Evolutionary conservation across 768 basidiomycete species (phyloP).

Genomic region (Xerocomellus chrysenteron): DNA sequence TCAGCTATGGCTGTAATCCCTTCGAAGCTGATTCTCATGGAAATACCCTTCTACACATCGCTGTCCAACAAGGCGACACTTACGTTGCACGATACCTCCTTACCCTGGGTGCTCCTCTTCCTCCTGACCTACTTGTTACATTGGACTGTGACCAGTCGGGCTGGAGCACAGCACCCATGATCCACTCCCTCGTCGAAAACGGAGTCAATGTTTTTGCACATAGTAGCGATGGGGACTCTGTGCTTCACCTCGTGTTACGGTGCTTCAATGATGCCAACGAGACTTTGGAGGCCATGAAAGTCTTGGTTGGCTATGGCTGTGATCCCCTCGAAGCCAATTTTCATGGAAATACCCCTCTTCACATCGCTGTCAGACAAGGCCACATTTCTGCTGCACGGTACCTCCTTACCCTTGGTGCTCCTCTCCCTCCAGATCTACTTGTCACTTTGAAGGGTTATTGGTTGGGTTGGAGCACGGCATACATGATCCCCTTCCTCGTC

Average conservation of each 20-base stretch:
- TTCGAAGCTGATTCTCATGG: not conserved
- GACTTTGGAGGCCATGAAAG: not conserved
- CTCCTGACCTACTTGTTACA: not conserved
- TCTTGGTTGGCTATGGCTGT: not conserved
- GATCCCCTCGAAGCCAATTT: not conserved
- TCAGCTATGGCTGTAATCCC: no score
- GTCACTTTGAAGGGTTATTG: not conserved
- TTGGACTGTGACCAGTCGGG: accelerated
- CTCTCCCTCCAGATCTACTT: not conserved
- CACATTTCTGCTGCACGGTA: not conserved
- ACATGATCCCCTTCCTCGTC: not conserved
- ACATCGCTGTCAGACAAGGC: not conserved
- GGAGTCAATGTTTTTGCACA: not conserved
- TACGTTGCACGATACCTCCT: no score
- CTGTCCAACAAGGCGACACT: no score
- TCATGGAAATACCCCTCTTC: not conserved
- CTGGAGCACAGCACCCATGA: not conserved
- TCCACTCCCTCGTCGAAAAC: not conserved
- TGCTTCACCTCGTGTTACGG: not conserved
- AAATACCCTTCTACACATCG: no score
- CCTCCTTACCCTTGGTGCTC: not conserved
- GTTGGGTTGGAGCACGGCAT: not conserved
- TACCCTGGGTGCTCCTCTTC: not conserved
- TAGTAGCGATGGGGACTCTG: not conserved
- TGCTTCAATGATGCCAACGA: not conserved